Evolutionary conservation across 78 protist genomes (phyloP).

Genomic region (Dictyostelium citrinum): DNA sequence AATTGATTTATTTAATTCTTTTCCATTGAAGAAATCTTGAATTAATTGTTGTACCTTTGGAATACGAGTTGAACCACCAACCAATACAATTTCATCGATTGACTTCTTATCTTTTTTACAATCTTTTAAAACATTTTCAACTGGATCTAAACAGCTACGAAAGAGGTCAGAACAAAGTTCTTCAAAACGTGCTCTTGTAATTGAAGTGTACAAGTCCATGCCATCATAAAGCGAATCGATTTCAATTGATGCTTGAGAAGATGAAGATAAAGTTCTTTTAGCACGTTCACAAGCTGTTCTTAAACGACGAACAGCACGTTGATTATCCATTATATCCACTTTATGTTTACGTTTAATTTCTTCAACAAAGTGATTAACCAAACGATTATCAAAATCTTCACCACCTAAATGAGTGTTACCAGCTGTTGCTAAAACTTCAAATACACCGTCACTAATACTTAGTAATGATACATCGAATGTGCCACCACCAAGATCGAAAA

Average conservation of each 20-base stretch:
- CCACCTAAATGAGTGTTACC: constrained; percentile 99
- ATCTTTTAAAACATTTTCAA: constrained; percentile 87
- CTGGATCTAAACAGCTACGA: constrained; percentile 86
- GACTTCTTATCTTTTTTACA: constrained; percentile 84
- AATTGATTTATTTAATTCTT: constrained; percentile 87
- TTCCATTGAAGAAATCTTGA: constrained; percentile 92
- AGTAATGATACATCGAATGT: constrained; percentile 97
- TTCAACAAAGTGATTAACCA: constrained; percentile 90
- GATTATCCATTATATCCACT: constrained; percentile 81
- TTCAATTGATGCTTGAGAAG: constrained; percentile 87
- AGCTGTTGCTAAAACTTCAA: constrained; percentile 95
- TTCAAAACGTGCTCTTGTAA: constrained; percentile 96
- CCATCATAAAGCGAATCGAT: constrained; percentile 93
- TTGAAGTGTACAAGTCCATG: constrained; percentile 87
- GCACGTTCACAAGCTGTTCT: constrained; percentile 96
- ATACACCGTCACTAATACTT: constrained; percentile 95
- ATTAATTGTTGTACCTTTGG: constrained; percentile 93
- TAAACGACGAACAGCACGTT: constrained; percentile 90
- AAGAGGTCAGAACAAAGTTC: constrained; percentile 90
- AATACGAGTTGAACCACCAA: constrained; percentile 97
- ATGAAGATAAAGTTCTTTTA: constrained; percentile 90
- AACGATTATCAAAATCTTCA: constrained; percentile 97
- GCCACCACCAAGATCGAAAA: constrained; percentile 99
- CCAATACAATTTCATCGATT: constrained; percentile 94
- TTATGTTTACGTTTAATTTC: constrained; percentile 80